A percentile compares a stretch with the other conserved stretches of the same genome.
These are phyloP conservation scores for Fusarium scirpi DNA, from an alignment of 2,329 filamentous ascomycete species.

Conservation along the genomic window DNA sequence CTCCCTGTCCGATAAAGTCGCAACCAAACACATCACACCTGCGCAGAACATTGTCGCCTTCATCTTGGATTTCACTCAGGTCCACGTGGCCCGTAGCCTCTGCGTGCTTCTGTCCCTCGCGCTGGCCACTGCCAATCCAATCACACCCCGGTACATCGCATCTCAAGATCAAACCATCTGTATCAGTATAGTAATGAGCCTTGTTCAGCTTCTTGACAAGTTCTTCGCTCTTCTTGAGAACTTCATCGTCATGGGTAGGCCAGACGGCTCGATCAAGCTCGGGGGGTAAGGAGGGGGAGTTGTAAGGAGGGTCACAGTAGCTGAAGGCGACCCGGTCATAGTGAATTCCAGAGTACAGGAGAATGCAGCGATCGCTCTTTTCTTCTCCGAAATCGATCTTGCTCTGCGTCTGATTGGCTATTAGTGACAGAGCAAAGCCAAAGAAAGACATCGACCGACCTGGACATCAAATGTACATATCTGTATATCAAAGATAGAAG, in stretches of 20 bases:
- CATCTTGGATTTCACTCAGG: slow-evolving; percentile 77
- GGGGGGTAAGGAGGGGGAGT: slow-evolving; percentile 69
- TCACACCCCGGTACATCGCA: slow-evolving; percentile 77
- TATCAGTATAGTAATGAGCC: slow-evolving; percentile 90
- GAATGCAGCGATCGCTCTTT: slow-evolving; percentile 74
- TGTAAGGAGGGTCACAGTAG: slow-evolving; percentile 68
- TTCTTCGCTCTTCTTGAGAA: slow-evolving; percentile 75
- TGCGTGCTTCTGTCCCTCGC: slow-evolving; percentile 72
- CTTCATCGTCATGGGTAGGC: slow-evolving; percentile 67
- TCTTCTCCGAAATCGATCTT: slow-evolving; percentile 79
- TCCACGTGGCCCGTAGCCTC: slow-evolving; percentile 69
- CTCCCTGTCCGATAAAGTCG: slow-evolving; percentile 74
- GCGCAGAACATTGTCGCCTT: slow-evolving; percentile 81
- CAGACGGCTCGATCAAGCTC: slow-evolving; percentile 79
- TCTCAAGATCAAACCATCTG: slow-evolving; percentile 79
- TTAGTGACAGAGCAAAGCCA: background rate
- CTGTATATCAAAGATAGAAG: slow-evolving; percentile 85
- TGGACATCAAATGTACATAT: slow-evolving; percentile 87
- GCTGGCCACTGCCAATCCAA: slow-evolving; percentile 75
- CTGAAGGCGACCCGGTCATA: slow-evolving; percentile 90
- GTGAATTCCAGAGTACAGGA: slow-evolving; percentile 93
- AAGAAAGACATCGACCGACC: slow-evolving; percentile 46
- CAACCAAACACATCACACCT: slow-evolving; percentile 76
- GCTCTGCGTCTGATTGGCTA: slow-evolving; percentile 47
- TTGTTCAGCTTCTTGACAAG: slow-evolving; percentile 74